These are phyloP conservation scores for Eucalyptus regnans DNA, from an alignment of 345 rosid species.

Conservation along the genomic window DNA sequence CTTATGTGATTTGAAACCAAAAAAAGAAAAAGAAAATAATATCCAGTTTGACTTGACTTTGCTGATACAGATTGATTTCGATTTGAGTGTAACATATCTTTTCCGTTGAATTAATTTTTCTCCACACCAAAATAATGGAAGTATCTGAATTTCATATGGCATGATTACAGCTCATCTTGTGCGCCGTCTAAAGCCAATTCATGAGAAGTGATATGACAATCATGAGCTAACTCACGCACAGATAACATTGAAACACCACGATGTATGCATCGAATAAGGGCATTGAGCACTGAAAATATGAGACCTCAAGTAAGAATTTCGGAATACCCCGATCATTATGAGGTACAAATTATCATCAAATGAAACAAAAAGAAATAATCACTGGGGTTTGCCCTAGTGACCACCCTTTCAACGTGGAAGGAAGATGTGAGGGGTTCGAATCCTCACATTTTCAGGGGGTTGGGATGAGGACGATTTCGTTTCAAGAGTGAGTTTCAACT, in stretches of 20 bases:
- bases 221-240: background rate
- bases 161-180: background rate
- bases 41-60: background rate
- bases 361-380: background rate
- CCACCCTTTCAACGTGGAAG: too few species aligned
- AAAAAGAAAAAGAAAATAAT: too few species aligned
- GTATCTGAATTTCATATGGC: background rate
- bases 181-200: background rate
- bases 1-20: background rate
- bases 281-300: background rate
- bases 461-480: too few species aligned
- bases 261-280: background rate
- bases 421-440: too few species aligned
- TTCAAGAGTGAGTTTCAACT: too few species aligned
- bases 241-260: too few species aligned
- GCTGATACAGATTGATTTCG: fast-evolving
- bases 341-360: background rate
- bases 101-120: background rate
- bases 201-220: too few species aligned
- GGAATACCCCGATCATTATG: background rate
- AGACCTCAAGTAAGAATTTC: background rate
- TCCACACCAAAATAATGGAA: background rate
- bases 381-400: too few species aligned
- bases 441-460: too few species aligned
- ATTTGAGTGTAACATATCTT: background rate